Percentiles rank a stretch among this genome's conserved stretches.
Conservation (phyloP, 1,284 basidiomycete species). For the Cystobasidiaceae sp. region DNA sequence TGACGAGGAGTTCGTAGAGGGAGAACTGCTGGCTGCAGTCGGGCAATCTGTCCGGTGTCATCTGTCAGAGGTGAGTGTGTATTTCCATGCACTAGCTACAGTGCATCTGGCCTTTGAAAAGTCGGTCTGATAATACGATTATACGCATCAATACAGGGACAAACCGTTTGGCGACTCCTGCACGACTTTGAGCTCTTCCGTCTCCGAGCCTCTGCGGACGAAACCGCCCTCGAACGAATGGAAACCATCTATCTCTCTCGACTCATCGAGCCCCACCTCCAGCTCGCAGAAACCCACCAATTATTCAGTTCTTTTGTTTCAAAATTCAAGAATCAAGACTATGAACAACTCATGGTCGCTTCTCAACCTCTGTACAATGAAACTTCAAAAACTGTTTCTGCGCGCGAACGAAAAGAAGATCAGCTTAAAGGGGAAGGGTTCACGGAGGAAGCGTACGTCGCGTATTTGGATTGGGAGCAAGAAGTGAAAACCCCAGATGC, state of each 20-base stretch:
- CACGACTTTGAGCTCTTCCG: slow-evolving; percentile 53
- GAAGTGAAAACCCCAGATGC: slow-evolving; percentile 60
- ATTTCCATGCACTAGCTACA: neutral
- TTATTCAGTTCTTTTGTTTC: slow-evolving; percentile 83
- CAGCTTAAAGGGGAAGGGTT: slow-evolving; percentile 12
- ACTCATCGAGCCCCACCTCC: slow-evolving; percentile 60
- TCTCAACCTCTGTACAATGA: slow-evolving; percentile 57
- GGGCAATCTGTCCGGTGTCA: slow-evolving; percentile 21
- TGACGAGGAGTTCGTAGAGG: slow-evolving; percentile 34
- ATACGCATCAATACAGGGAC: too few species aligned
- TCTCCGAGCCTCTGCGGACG: neutral
- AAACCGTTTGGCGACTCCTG: slow-evolving; percentile 11
- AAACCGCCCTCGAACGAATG: slow-evolving; percentile 9
- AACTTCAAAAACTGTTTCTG: slow-evolving; percentile 28
- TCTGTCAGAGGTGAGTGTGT: slow-evolving; percentile 2
- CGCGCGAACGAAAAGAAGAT: slow-evolving; percentile 35
- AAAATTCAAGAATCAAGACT: slow-evolving; percentile 64
- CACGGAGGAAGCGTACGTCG: slow-evolving; percentile 52
- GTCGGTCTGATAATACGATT: too few species aligned
- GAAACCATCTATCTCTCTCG: slow-evolving; percentile 56
- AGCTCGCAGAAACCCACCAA: slow-evolving; percentile 68
- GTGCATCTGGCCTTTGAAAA: neutral
- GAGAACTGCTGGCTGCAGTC: slow-evolving; percentile 33
- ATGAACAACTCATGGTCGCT: slow-evolving; percentile 66
- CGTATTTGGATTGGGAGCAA: slow-evolving; percentile 62